Percentiles rank a stretch among this genome's conserved stretches.
Conservation (phyloP, 768 basidiomycete genomes). For the Daedalea quercina region DNA sequence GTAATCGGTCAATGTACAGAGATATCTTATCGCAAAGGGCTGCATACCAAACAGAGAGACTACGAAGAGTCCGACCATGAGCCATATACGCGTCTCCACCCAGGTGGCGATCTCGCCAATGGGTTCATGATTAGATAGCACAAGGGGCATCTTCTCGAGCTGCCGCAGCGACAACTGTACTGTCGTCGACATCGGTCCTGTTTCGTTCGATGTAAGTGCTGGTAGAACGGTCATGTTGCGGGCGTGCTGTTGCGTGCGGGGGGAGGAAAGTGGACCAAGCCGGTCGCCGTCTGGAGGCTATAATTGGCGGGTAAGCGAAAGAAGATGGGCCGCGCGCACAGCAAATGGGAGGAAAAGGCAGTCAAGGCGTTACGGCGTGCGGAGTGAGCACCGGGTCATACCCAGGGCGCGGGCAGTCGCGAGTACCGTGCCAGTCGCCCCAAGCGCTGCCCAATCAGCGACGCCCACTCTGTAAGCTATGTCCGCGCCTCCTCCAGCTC, state of each 20-base stretch:
- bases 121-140: neutral
- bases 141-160: neutral
- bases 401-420: neutral
- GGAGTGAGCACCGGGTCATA: neutral
- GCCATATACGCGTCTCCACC: slow-evolving; percentile 13
- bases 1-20: neutral
- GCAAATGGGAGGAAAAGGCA: neutral
- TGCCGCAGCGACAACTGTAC: neutral
- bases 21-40: neutral
- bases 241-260: neutral
- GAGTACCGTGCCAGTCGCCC: neutral
- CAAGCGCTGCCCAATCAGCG: neutral
- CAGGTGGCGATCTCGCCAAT: neutral
- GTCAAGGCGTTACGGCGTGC: neutral
- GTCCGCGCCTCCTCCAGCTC: too few relatives aligned
- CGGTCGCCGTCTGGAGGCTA: neutral
- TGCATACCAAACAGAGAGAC: slow-evolving; percentile 60
- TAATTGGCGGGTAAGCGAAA: neutral
- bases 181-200: too few relatives aligned
- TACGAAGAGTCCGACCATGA: slow-evolving; percentile 48
- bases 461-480: neutral
- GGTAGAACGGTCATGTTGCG: neutral
- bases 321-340: neutral
- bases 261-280: neutral
- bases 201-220: neutral